Evolutionary conservation across 2,329 filamentous ascomycete species (phyloP).

Genomic region (Colletotrichum sansevieriae): DNA sequence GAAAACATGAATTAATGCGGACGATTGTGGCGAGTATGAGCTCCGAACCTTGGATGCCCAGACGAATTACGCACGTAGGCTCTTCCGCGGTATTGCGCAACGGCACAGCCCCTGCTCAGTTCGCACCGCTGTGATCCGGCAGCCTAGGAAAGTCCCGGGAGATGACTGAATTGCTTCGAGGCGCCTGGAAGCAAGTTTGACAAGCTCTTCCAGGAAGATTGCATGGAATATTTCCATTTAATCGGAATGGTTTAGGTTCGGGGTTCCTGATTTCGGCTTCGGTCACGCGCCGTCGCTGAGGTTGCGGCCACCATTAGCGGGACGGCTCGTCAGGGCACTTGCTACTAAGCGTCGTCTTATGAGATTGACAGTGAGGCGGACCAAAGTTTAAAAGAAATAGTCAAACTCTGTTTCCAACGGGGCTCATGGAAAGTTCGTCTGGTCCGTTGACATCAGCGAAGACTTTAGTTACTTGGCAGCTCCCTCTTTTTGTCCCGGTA

Average conservation of each 20-base stretch:
- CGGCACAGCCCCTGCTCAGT: background rate
- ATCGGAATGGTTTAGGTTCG: background rate
- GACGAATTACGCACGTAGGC: conserved; percentile 22
- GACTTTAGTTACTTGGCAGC: too few relatives aligned
- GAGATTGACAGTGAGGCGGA: background rate
- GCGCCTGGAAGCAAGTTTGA: conserved; percentile 1
- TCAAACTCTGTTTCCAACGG: background rate
- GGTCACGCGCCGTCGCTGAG: background rate
- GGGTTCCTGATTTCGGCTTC: background rate
- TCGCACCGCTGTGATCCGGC: background rate
- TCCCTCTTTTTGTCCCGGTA: too few relatives aligned
- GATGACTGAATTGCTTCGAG: conserved; percentile 12
- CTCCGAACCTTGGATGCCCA: too few relatives aligned
- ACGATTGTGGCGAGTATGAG: background rate
- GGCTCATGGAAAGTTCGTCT: background rate
- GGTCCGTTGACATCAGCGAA: too few relatives aligned
- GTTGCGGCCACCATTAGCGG: conserved; percentile 18
- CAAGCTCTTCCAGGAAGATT: background rate
- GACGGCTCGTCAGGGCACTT: conserved; percentile 29
- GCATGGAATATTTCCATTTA: conserved; percentile 25
- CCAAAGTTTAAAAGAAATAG: background rate
- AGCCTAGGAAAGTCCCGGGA: conserved; percentile 8
- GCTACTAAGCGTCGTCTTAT: background rate
- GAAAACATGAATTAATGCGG: conserved; percentile 3
- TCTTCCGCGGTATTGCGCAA: background rate